These are phyloP conservation scores for Geotrichum bryndzae DNA, from an alignment of 1,139 yeast genomes.

Conservation along the genomic window DNA sequence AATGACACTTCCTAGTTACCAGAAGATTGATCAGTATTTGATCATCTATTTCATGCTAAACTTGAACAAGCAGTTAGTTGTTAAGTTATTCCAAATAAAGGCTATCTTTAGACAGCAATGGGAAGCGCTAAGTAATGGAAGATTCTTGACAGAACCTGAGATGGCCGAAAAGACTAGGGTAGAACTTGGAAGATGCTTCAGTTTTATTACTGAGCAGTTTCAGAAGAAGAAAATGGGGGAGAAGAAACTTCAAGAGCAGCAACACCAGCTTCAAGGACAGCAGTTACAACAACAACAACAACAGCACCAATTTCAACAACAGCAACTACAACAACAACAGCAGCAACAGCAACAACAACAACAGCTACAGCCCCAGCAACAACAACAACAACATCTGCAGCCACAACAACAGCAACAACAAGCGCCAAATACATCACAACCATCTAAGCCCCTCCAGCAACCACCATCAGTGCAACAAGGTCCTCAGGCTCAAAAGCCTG, in stretches of 20 bases:
- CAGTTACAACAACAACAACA: neutral
- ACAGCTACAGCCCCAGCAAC: neutral
- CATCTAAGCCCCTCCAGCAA: neutral
- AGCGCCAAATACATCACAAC: slow-evolving; percentile 3
- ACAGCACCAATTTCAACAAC: neutral
- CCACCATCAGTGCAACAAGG: neutral
- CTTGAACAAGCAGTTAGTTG: slow-evolving; percentile 67
- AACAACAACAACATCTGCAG: neutral
- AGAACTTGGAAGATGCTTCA: slow-evolving; percentile 70
- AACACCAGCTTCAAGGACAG: neutral
- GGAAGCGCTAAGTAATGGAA: slow-evolving; percentile 58
- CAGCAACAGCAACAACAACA: neutral
- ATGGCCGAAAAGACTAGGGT: slow-evolving; percentile 61
- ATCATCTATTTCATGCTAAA: slow-evolving; percentile 74
- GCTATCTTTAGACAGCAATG: slow-evolving; percentile 70
- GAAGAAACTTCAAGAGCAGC: neutral
- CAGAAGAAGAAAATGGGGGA: slow-evolving; percentile 16
- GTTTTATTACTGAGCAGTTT: slow-evolving; percentile 57
- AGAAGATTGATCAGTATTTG: slow-evolving; percentile 66
- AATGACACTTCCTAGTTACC: slow-evolving; percentile 55
- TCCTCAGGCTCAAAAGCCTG: neutral
- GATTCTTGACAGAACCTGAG: slow-evolving; percentile 61
- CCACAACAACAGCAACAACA: neutral
- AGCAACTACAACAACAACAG: neutral
- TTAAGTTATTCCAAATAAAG: slow-evolving; percentile 69